Base-by-base conservation (phyloP, 1,284 basidiomycete species). In the Apiotrichum laibachii region DNA sequence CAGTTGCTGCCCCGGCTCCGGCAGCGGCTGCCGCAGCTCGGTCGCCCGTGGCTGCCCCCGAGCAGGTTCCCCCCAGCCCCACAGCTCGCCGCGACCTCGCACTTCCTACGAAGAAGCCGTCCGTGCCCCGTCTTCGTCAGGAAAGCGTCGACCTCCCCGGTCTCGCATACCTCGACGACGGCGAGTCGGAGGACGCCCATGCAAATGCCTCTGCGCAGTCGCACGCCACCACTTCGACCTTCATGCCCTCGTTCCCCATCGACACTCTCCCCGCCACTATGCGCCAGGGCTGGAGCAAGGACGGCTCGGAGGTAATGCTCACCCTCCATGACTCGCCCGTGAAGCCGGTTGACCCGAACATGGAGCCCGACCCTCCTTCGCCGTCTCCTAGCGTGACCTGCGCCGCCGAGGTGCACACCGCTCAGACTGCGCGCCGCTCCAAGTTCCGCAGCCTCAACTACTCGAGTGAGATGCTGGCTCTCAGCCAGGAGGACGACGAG, bases 401-500 rank as follows among this genome's bases (percentile, higher is more conserved):
- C 21, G 26, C 16, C 3, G 51, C 51, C n/a, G 51, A 43, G 18
- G 51, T 53, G 2, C 51, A 44, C 40, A 53, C 40, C 8, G 51
- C 51, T 8, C 51, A 53, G 51, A 53, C 51, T 13, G 51, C 51
- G 8, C 40, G 51, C 12, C 51, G 51, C 40, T 53, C 51, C 5
- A 12, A 43, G 26, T 43, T 43, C 42, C 51, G 51, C 40, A 43
- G 40, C 15, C n/a, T 53, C 16, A 43, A 26, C 16, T 37, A 37
- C 15, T 33, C 51, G 13, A 50, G 18, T 6, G 49, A 50, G 35
- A 40, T 50, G 5, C 49, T 50, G 3, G 18, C 49, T 6, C 19
- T 50, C 37, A 18, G n/a, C 49, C 35, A 50, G 15, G 16, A 50
- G 16, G 33, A 35, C 26, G 4, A 31, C 26, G 26, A 31, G 16